Evolutionary conservation across 768 basidiomycete species (phyloP).

Genomic region (Auricularia heimuer): DNA sequence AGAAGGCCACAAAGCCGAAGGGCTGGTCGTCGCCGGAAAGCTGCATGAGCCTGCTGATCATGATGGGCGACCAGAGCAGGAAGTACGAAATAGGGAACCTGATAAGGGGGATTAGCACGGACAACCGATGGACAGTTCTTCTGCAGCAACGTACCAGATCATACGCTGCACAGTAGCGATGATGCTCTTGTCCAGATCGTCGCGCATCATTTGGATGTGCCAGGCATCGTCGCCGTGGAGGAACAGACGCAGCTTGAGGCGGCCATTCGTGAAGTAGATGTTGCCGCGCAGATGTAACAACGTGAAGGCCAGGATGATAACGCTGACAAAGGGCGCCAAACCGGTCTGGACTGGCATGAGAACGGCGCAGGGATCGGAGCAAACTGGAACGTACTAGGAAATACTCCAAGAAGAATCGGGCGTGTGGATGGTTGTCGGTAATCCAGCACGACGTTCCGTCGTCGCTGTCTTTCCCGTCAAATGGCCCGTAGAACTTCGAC

Average conservation of each 20-base stretch:
- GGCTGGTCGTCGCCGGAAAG: background rate
- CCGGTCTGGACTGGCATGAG: background rate
- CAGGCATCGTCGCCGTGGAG: background rate
- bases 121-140: background rate
- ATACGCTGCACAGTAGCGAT: background rate
- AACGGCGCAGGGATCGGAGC: background rate
- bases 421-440: background rate
- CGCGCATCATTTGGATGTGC: background rate
- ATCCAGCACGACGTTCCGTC: conserved; percentile 1
- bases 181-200: background rate
- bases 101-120: background rate
- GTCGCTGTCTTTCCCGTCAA: background rate
- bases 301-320: background rate
- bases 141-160: background rate
- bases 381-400: background rate
- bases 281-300: conserved; percentile 1
- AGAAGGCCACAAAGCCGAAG: background rate
- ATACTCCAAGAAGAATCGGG: background rate
- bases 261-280: background rate
- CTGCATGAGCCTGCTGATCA: background rate
- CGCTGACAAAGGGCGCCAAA: background rate
- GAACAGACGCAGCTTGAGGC: background rate
- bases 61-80: background rate
- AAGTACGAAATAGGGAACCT: conserved; percentile 1
- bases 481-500: background rate